These are phyloP conservation scores for Pseudevernia furfuracea DNA, from an alignment of 495 filamentous ascomycete genomes.

Conservation along the genomic window DNA sequence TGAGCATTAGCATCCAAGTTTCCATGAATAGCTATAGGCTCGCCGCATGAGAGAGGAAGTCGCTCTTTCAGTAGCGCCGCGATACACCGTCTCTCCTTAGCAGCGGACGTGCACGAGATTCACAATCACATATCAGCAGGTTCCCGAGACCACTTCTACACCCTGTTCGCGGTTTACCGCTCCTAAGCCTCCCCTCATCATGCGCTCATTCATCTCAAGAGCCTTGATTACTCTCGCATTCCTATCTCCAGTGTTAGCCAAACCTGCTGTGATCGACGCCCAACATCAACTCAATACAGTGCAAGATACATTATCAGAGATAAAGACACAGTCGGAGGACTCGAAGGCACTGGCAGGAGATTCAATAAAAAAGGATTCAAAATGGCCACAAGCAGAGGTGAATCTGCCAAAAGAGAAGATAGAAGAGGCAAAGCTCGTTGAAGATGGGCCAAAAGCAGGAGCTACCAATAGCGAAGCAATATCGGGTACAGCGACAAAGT, in stretches of 20 bases:
- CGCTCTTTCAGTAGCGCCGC: background rate
- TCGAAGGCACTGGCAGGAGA: constrained; percentile 16
- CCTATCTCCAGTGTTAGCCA: constrained; percentile 12
- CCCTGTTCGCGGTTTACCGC: background rate
- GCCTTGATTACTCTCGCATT: constrained; percentile 11
- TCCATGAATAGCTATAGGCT: background rate
- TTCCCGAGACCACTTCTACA: background rate
- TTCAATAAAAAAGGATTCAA: background rate
- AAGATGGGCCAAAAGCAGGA: constrained; percentile 24
- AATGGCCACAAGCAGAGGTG: constrained; percentile 4
- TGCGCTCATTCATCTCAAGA: constrained; percentile 12
- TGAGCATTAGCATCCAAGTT: background rate
- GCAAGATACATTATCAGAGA: constrained; percentile 23
- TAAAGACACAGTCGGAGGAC: constrained; percentile 11
- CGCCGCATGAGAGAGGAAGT: background rate
- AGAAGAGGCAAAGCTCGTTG: constrained; percentile 9
- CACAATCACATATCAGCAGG: background rate
- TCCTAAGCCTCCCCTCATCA: background rate
- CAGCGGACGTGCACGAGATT: background rate
- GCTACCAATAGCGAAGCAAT: constrained; percentile 28
- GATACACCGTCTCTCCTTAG: background rate
- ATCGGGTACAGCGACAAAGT: constrained; percentile 45
- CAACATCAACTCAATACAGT: constrained; percentile 23
- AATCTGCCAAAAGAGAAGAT: constrained; percentile 6
- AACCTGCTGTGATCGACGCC: constrained; percentile 13